Evolutionary conservation across 228 moss, liverwort and hornwort genomes (phyloP).

Genomic region (Sphagnum magellanicum): DNA sequence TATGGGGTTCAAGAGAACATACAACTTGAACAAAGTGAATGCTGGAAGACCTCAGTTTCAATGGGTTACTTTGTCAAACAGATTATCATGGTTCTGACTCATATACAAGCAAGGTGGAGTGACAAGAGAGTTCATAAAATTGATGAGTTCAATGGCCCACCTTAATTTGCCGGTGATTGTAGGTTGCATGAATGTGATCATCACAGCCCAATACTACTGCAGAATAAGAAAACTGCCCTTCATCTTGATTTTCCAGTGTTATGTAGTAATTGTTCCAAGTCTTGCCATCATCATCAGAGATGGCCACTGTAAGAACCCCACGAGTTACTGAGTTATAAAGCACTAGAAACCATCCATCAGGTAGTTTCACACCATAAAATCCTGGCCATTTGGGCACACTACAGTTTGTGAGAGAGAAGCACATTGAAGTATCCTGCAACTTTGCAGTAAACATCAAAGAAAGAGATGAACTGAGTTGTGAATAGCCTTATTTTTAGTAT

Average conservation of each 20-base stretch:
- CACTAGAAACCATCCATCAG: slow-evolving; percentile 63
- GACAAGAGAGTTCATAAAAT: no score
- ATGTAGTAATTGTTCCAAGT: slow-evolving; percentile 52
- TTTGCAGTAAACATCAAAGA: no score
- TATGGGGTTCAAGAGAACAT: no score
- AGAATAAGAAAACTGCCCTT: slow-evolving; percentile 67
- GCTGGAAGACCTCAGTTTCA: no score
- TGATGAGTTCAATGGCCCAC: slow-evolving; percentile 1
- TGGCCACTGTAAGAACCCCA: slow-evolving; percentile 60
- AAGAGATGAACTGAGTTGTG: no score
- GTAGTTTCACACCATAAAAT: slow-evolving; percentile 78
- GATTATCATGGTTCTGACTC: no score
- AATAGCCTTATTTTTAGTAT: no score
- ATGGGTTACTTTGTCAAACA: no score
- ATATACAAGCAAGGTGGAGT: no score
- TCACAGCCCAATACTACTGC: slow-evolving; percentile 74
- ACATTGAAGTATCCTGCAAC: no score
- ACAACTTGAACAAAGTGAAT: no score
- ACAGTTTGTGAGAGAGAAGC: no score
- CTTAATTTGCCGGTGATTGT: slow-evolving; percentile 70
- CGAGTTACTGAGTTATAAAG: slow-evolving; percentile 73
- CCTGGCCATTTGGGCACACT: slow-evolving; percentile 10
- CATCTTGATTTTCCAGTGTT: slow-evolving; percentile 53
- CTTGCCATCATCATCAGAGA: slow-evolving; percentile 71
- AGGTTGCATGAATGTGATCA: slow-evolving; percentile 55